Evolutionary conservation across 768 basidiomycete genomes (phyloP).

Genomic region (Lepiota venenata): DNA sequence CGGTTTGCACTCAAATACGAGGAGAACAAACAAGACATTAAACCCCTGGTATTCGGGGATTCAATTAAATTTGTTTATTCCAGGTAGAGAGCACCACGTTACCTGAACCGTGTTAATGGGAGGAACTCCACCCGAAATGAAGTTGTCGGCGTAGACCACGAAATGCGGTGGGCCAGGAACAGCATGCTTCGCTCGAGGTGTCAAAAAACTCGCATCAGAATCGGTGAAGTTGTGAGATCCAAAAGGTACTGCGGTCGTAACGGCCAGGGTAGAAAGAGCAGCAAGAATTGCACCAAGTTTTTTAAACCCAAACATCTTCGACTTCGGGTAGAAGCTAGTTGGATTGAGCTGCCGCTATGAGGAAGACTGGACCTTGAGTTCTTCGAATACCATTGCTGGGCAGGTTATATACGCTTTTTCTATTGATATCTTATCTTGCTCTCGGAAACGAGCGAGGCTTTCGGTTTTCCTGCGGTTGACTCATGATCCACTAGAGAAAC

Average conservation of each 20-base stretch:
- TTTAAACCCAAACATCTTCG: slow-evolving; percentile 5
- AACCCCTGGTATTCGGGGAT: slow-evolving; percentile 36
- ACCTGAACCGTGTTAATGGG: slow-evolving; percentile 3
- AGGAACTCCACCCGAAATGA: slow-evolving; percentile 9
- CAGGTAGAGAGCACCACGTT: background rate
- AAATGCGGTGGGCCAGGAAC: slow-evolving; percentile 32
- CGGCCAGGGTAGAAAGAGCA: slow-evolving; percentile 1
- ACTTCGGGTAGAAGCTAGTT: background rate
- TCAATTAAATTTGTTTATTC: background rate
- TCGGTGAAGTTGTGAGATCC: slow-evolving; percentile 9
- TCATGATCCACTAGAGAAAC: background rate
- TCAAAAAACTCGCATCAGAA: slow-evolving; percentile 11
- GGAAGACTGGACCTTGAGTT: slow-evolving; percentile 1
- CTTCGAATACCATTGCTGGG: background rate
- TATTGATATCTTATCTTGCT: background rate
- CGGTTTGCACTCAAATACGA: background rate
- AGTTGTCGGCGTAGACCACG: slow-evolving; percentile 20
- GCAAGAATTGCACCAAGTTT: slow-evolving; percentile 1
- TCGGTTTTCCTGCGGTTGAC: background rate
- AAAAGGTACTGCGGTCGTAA: slow-evolving; percentile 4
- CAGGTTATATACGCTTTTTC: slow-evolving; percentile 4
- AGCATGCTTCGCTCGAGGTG: slow-evolving; percentile 10
- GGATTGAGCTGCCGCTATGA: background rate
- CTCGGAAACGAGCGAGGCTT: background rate
- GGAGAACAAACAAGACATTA: slow-evolving; percentile 49